Base-by-base conservation (phyloP, 805 yeast species). In the Ogataea corticis region DNA sequence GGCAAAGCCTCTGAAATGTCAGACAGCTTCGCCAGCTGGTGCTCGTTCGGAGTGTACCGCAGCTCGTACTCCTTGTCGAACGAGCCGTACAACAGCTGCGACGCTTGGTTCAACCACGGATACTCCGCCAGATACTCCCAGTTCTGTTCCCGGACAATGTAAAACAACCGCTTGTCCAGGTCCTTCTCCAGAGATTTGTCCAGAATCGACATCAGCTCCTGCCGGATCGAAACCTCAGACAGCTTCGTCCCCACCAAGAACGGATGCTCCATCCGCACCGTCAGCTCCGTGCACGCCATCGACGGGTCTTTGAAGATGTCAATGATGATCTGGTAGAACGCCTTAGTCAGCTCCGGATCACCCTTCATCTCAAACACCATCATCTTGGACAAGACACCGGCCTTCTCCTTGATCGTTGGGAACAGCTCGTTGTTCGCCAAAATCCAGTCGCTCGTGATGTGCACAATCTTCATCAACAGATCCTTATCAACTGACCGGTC, bases 41-140 rank as follows among this genome's bases (percentile, higher is more conserved):
- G 75, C 36, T 82, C 82, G 13, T 68, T 72, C 0, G 66, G 66
- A 2, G 67, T 63, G 37, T 87, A 62, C 18, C 63, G 65, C 15
- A 89, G 55, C 2, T 58, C 63, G 44, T 75, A 70, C 0, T 75
- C 74, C 32, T 64, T 65, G 46, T 83, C 84, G 53, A 87, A 82
- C 0, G 96, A 75, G 0, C 94, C 96, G 58, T 85, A 88, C 6
- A 94, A 67, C 23, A 95, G 67, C 60, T 91, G 97, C 15, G 88
- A 71, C 0, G 96, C 98, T 63, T 92, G 98, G 62, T 89, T 89
- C 50, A 92, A 68, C 99, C 99, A 94, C 33, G 90, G 87, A 57
- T 86, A 87, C 54, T 94, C 99, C 0, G 96, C 91, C 31, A 94
- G 70, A 53, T 79, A 85, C 61, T 94, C 99, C 99, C 99, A 94